Evolutionary conservation across 768 basidiomycete genomes (phyloP).

Genomic region (Naematelia aurantialba): DNA sequence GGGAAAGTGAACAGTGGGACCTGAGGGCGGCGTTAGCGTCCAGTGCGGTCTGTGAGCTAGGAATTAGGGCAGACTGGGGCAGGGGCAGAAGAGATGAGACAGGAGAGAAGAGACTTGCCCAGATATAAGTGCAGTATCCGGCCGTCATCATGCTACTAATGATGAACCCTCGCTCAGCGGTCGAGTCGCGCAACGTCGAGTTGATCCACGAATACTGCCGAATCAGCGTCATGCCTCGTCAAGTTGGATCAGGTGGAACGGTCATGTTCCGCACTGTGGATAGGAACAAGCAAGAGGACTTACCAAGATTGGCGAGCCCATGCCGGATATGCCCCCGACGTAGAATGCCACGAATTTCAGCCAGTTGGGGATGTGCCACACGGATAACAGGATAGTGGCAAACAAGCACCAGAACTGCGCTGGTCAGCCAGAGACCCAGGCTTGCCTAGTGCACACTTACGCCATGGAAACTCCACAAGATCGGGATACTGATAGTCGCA

Average conservation of each 20-base stretch:
- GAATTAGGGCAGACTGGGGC: neutral
- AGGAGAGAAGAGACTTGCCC: constrained; percentile 7
- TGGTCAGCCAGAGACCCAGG: too few relatives aligned
- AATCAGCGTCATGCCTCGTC: neutral
- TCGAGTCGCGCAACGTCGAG: constrained; percentile 16
- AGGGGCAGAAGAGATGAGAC: neutral
- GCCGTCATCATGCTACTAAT: constrained; percentile 37
- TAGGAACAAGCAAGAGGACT: neutral
- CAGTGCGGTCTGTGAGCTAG: neutral
- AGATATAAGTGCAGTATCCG: constrained; percentile 32
- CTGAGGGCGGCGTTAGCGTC: neutral
- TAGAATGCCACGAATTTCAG: constrained; percentile 42
- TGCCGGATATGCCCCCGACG: constrained; percentile 25
- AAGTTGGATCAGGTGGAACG: too few relatives aligned
- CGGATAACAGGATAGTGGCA: constrained; percentile 25
- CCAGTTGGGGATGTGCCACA: constrained; percentile 34
- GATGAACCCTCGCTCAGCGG: constrained; percentile 31
- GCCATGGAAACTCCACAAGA: constrained; percentile 23
- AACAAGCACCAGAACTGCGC: constrained; percentile 8
- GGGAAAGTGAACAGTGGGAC: constrained; percentile 40
- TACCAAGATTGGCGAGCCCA: constrained; percentile 27
- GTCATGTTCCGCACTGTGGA: too few relatives aligned
- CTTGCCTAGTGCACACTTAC: too few relatives aligned
- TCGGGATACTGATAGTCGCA: constrained; percentile 8
- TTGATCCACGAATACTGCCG: constrained; percentile 30